A percentile compares a stretch with the other conserved stretches of the same genome.
These are phyloP conservation scores for Margaritispora aquatica DNA, from an alignment of 495 filamentous ascomycete genomes.

Conservation along the genomic window DNA sequence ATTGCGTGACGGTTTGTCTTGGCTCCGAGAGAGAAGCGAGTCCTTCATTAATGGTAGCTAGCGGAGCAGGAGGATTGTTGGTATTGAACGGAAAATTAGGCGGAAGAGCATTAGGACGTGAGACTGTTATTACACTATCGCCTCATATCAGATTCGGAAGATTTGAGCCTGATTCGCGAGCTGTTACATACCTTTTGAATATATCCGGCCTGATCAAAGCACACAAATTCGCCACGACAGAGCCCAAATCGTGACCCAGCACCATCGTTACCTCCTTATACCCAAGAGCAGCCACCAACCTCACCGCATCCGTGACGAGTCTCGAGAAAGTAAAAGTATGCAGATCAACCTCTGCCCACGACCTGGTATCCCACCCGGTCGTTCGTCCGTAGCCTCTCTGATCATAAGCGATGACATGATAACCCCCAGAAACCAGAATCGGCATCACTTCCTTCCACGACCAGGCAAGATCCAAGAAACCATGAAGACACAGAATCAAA, in stretches of 20 bases:
- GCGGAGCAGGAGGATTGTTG: not conserved
- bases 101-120: not conserved
- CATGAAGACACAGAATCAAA: conserved; percentile 8
- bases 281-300: conserved; percentile 5
- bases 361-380: conserved; percentile 8
- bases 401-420: conserved; percentile 11
- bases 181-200: conserved; percentile 8
- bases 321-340: conserved; percentile 3
- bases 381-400: conserved; percentile 10
- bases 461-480: conserved; percentile 1
- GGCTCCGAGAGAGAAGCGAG: conserved; percentile 4
- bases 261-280: conserved; percentile 5
- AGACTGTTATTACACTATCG: not conserved
- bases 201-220: conserved; percentile 7
- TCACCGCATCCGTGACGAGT: conserved; percentile 4
- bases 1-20: conserved; percentile 2
- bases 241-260: conserved; percentile 6
- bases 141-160: no score
- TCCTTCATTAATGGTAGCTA: not conserved
- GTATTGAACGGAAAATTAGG: not conserved
- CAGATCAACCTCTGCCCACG: conserved; percentile 2
- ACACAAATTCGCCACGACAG: conserved; percentile 3
- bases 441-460: conserved; percentile 5
- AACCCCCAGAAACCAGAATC: conserved; percentile 1
- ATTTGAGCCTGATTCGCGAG: no score